These are phyloP conservation scores for Xylaria bambusicola DNA, from an alignment of 495 filamentous ascomycete species.

Conservation along the genomic window DNA sequence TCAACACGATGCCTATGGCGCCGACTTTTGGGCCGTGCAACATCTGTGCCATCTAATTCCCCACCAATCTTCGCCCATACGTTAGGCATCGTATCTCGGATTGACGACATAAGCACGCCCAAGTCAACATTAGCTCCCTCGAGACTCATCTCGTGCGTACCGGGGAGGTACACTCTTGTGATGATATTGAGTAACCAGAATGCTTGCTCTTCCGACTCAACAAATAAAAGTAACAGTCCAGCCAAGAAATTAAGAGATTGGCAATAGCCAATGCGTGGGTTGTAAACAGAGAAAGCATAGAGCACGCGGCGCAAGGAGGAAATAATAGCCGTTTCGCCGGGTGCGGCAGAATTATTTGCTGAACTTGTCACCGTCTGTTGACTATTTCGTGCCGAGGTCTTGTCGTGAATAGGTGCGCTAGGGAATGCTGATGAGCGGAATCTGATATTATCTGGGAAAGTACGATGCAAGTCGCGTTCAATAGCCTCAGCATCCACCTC, in stretches of 20 bases:
- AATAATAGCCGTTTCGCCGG: conserved; percentile 74
- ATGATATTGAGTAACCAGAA: conserved; percentile 96
- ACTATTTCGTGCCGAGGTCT: conserved; percentile 30
- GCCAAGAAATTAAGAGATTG: conserved; percentile 97
- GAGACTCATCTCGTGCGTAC: conserved; percentile 87
- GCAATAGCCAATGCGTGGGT: conserved; percentile 89
- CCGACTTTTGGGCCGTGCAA: conserved; percentile 41
- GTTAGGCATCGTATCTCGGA: conserved; percentile 80
- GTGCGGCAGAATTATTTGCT: conserved; percentile 30
- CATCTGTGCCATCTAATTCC: conserved; percentile 61
- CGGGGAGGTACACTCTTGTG: conserved; percentile 82
- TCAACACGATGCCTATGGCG: conserved; percentile 34
- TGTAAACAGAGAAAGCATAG: conserved; percentile 85
- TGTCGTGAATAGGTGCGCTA: background rate
- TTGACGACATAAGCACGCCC: conserved; percentile 82
- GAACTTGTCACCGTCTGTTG: conserved; percentile 30
- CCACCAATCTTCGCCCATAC: conserved; percentile 89
- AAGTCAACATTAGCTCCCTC: conserved; percentile 95
- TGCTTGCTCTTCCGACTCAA: conserved; percentile 80
- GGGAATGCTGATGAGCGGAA: conserved; percentile 50
- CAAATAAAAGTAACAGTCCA: conserved; percentile 91
- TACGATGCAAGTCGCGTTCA: conserved; percentile 91
- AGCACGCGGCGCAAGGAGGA: conserved; percentile 80
- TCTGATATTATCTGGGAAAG: conserved; percentile 90
- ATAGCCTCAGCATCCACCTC: conserved; percentile 84